Evolutionary conservation across 768 basidiomycete genomes (phyloP).

Genomic region (Gyrodon lividus): DNA sequence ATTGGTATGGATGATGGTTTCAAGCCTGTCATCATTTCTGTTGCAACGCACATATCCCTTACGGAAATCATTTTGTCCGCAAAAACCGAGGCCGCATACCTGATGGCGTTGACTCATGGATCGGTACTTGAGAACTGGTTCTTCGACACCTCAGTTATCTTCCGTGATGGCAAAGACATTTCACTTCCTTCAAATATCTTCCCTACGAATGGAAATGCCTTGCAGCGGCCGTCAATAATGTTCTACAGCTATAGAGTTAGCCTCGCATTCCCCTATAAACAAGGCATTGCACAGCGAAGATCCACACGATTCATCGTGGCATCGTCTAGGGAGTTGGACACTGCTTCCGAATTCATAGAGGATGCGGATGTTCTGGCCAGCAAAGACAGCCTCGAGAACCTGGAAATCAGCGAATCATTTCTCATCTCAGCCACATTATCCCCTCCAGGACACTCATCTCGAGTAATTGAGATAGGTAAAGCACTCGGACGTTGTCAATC

Average conservation of each 20-base stretch:
- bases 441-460: slow-evolving; percentile 12
- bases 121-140: slow-evolving; percentile 45
- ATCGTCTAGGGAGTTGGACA: slow-evolving; percentile 22
- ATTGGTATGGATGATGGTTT: not conserved
- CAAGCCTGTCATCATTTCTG: slow-evolving; percentile 19
- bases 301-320: slow-evolving; percentile 55
- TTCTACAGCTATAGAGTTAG: slow-evolving; percentile 47
- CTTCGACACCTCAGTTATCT: slow-evolving; percentile 39
- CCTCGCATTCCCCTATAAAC: slow-evolving; percentile 69
- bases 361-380: slow-evolving; percentile 8
- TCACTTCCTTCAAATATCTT: slow-evolving; percentile 22
- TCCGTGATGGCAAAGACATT: slow-evolving; percentile 51
- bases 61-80: slow-evolving; percentile 54
- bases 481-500: not conserved
- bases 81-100: slow-evolving; percentile 48
- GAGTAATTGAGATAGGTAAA: slow-evolving; percentile 9
- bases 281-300: slow-evolving; percentile 55
- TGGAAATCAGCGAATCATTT: slow-evolving; percentile 77
- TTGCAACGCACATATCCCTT: slow-evolving; percentile 36
- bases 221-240: slow-evolving; percentile 8
- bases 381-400: slow-evolving; percentile 33
- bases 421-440: slow-evolving; percentile 52
- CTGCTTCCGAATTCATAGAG: slow-evolving; percentile 3
- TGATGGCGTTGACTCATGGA: slow-evolving; percentile 35
- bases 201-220: slow-evolving; percentile 17